Percentiles rank a stretch among this genome's conserved stretches.
Conservation (phyloP, 331 rosid species). For the Spiraea crenata region DNA sequence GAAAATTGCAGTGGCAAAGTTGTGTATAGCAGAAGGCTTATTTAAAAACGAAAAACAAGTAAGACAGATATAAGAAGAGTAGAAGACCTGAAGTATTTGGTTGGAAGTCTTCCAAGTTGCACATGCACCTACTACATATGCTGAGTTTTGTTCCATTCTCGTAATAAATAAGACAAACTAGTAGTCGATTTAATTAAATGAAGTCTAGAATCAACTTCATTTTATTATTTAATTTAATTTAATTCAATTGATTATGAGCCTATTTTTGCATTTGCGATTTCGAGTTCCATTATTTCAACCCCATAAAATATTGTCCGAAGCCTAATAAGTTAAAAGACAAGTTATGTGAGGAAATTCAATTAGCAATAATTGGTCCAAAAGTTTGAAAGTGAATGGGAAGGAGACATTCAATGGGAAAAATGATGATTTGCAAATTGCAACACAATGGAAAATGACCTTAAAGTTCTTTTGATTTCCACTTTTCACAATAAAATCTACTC, state of each 20-base stretch:
- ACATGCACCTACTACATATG: background rate
- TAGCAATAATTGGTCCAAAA: conserved; percentile 3
- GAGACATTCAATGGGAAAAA: conserved; percentile 14
- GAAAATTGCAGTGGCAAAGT: background rate
- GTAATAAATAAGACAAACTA: background rate
- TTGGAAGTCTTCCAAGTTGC: background rate
- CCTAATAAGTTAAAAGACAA: conserved; percentile 16
- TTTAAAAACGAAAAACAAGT: background rate
- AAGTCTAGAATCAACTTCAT: too few species aligned
- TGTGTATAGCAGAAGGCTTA: background rate
- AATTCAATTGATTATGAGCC: too few species aligned
- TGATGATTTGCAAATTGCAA: conserved; percentile 10
- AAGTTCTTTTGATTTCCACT: conserved; percentile 5
- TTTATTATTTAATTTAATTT: too few species aligned
- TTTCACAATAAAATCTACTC: conserved; percentile 14
- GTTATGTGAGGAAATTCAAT: background rate
- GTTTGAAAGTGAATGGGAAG: conserved; percentile 22
- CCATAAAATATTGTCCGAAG: background rate
- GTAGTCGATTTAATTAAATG: background rate
- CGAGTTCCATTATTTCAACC: too few species aligned
- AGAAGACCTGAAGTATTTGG: background rate
- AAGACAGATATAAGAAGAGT: background rate
- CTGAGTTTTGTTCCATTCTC: background rate
- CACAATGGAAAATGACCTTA: background rate
- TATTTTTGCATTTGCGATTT: too few species aligned